Percentiles rank a stretch among this genome's conserved stretches.
Conservation (phyloP, 2,329 filamentous ascomycete species). For the Sarocladiaceae sp. region DNA sequence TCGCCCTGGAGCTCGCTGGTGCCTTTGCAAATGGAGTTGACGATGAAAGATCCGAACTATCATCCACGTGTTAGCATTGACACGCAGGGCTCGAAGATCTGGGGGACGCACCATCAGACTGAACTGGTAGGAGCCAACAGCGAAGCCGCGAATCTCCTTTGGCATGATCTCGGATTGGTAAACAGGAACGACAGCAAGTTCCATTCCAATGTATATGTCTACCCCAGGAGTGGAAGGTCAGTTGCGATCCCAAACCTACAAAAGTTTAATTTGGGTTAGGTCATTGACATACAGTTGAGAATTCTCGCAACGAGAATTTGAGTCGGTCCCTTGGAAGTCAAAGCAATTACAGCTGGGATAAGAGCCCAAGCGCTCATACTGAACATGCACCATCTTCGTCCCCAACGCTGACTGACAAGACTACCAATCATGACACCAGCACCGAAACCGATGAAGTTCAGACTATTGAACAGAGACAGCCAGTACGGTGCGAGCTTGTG, state of each 20-base stretch:
- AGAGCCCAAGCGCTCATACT: slow-evolving; percentile 30
- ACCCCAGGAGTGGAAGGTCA: slow-evolving; percentile 23
- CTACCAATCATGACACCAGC: slow-evolving; percentile 23
- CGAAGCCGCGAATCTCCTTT: slow-evolving; percentile 22
- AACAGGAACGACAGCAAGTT: slow-evolving; percentile 30
- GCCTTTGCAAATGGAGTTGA: slow-evolving; percentile 21
- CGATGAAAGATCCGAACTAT: slow-evolving; percentile 16
- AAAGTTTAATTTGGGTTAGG: neutral
- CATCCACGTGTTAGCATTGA: neutral
- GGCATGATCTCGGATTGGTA: slow-evolving; percentile 29
- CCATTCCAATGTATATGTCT: slow-evolving; percentile 32
- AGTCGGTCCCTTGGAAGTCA: slow-evolving; percentile 23
- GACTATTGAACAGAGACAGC: slow-evolving; percentile 10
- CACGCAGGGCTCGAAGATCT: neutral
- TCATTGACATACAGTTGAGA: slow-evolving; percentile 17
- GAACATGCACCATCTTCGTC: slow-evolving; percentile 30
- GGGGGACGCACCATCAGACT: slow-evolving; percentile 16
- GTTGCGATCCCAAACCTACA: neutral
- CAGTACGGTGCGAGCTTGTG: neutral
- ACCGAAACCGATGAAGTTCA: slow-evolving; percentile 11
- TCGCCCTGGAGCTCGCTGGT: slow-evolving; percentile 23
- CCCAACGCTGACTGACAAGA: slow-evolving; percentile 25
- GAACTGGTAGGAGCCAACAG: slow-evolving; percentile 26
- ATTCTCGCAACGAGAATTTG: slow-evolving; percentile 31
- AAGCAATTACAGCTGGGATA: slow-evolving; percentile 23